Base-by-base conservation (phyloP, 1,284 basidiomycete genomes). In the Agroathelia rolfsii region DNA sequence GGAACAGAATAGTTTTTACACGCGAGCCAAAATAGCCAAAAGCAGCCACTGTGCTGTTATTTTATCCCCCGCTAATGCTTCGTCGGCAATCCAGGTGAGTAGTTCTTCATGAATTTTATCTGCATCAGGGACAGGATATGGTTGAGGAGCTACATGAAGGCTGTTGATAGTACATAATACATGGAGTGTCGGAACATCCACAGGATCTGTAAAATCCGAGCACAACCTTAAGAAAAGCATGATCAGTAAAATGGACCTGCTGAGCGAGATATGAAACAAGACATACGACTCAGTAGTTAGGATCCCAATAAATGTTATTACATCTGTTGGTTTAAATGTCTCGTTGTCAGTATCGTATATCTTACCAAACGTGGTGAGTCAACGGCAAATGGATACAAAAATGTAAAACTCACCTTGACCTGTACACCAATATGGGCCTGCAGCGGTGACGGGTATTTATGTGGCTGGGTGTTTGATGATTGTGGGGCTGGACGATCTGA, bases 31-130 rank as follows among this genome's bases (percentile, higher is more conserved):
- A 15, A 68, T 52, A 14, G 67, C 61, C 10, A 90, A 59, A 5
- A 92, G 56, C 3, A 84, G 57, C 75, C 80, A 88, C 54, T 90
- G 81, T 7, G 87, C 86, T 0, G 78, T 79, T 20, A 73, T 59
- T 17, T 41, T 47, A 48, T 89, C 86, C 0, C 79, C 78, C 2
- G 64, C 76, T 1, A 88, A 58, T 5, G 65, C 71, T 41, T 80
- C 71, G 13, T 66, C 53, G 0, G 83, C 76, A 30, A 89, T 68
- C 79, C 84, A 87, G 1, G 55, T 41, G 22, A 88, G 61, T 11
- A 89, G 55, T 30, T 76, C 64, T 3, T 63, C 43, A 26, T 77
- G 62, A 5, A 69, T 30, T 15, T 34, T 22, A 12, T 28, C 12
- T 13, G 38, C 15, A 16, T 48, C 39, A 8, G 37, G 4, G 5